phyloP scores from a whole-genome alignment of 2,329 filamentous ascomycete genomes.

The Zymoseptoria ardabiliae region DNA sequence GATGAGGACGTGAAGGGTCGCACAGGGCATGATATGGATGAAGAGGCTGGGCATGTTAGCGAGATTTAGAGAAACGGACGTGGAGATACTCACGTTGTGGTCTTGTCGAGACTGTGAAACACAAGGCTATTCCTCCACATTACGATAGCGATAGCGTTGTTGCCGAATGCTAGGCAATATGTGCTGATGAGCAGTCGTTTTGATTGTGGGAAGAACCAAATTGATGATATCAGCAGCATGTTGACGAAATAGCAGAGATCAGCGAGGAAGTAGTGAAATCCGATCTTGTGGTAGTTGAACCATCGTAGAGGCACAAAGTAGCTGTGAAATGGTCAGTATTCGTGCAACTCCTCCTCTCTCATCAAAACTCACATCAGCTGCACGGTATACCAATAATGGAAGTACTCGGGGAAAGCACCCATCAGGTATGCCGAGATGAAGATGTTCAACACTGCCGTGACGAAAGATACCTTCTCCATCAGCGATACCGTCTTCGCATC shows the following conservation, averaged over 20 bases:
- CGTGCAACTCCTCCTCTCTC: background rate
- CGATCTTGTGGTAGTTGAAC: constrained; percentile 82
- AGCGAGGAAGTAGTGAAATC: constrained; percentile 94
- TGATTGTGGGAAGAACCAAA: constrained; percentile 86
- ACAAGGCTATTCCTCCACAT: constrained; percentile 99
- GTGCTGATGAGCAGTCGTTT: constrained; percentile 87
- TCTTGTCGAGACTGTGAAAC: constrained; percentile 97
- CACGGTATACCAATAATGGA: constrained; percentile 75
- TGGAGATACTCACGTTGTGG: constrained; percentile 57
- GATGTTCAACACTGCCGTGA: constrained; percentile 92
- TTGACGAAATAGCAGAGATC: constrained; percentile 99
- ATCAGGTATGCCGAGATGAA: constrained; percentile 94
- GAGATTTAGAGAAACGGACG: constrained; percentile 3
- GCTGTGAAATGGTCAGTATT: constrained; percentile 30
- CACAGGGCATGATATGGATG: constrained; percentile 98
- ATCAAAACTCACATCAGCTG: constrained; percentile 26
- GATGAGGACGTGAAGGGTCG: constrained; percentile 83
- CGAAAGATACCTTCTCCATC: constrained; percentile 92
- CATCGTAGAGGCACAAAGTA: constrained; percentile 97
- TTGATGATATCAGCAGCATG: constrained; percentile 67
- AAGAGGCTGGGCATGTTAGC: constrained; percentile 57
- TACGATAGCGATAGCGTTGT: constrained; percentile 94
- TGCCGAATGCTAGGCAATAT: constrained; percentile 89
- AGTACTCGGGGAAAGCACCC: constrained; percentile 74
- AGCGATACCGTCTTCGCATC: constrained; percentile 81